Percentiles rank a stretch among this genome's conserved stretches.
Evolutionary conservation across 441 rosid genomes (phyloP).

Genomic region (Omphalea diandra): DNA sequence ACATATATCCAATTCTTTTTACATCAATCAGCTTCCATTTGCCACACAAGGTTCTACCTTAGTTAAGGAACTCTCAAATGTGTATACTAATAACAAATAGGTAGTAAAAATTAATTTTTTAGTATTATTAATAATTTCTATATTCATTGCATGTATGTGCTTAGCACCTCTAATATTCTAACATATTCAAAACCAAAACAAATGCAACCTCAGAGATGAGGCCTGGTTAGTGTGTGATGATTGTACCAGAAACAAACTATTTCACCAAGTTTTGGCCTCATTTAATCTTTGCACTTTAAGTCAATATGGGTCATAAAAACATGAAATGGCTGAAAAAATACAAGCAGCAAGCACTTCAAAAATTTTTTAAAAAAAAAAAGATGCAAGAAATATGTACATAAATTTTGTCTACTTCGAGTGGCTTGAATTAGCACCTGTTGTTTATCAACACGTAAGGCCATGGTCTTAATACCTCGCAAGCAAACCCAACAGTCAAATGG

Average conservation of each 20-base stretch:
- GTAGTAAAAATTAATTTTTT: too few relatives aligned
- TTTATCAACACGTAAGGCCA: slow-evolving; percentile 88
- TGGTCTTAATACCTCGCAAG: slow-evolving; percentile 86
- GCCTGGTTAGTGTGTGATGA: neutral
- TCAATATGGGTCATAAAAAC: neutral
- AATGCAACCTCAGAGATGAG: neutral
- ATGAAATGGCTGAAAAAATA: neutral
- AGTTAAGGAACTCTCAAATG: too few relatives aligned
- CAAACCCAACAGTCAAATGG: slow-evolving; percentile 99
- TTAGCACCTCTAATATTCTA: too few relatives aligned
- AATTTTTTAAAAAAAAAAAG: neutral
- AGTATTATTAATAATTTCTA: too few relatives aligned
- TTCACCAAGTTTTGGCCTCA: neutral
- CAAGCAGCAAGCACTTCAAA: neutral
- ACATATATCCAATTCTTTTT: too few relatives aligned
- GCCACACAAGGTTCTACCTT: neutral
- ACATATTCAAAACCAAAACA: too few relatives aligned
- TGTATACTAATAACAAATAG: too few relatives aligned
- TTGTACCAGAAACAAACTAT: neutral
- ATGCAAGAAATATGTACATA: neutral
- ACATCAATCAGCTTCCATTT: neutral
- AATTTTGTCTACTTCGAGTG: neutral
- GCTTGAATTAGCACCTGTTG: slow-evolving; percentile 64
- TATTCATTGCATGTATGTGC: too few relatives aligned
- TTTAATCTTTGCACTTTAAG: neutral